Conservation (phyloP, 345 rosid genomes). For the Moricandia arvensis region DNA sequence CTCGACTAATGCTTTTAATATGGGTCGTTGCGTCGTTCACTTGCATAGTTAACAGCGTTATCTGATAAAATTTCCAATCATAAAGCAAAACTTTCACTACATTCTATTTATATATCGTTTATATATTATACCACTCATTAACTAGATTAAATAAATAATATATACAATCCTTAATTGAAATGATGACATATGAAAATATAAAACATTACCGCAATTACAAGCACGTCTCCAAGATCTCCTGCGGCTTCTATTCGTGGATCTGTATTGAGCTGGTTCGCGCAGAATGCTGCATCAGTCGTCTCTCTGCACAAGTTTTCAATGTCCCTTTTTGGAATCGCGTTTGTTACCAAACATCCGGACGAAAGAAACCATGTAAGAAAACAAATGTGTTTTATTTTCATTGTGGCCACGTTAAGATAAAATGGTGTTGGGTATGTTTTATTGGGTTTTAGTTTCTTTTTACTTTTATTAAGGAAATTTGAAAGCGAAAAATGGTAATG, state of each 20-base stretch:
- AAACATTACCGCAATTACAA: not conserved
- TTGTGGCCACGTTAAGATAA: not conserved
- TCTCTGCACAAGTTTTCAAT: not conserved
- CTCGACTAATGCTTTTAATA: not conserved
- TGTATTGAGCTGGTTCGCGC: not conserved
- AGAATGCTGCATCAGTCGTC: not conserved
- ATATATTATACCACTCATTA: not conserved
- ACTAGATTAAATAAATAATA: not conserved
- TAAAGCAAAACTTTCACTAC: not conserved
- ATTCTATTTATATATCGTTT: not conserved
- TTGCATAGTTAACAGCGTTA: not conserved
- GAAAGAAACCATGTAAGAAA: not conserved
- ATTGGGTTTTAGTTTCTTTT: not conserved
- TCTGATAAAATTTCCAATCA: not conserved
- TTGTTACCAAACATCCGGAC: not conserved
- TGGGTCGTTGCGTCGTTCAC: constrained; percentile 1
- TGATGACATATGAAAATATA: not conserved
- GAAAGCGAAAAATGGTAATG: not conserved
- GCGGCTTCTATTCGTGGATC: constrained; percentile 2
- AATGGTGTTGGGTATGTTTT: not conserved
- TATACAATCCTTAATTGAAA: not conserved
- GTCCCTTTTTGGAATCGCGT: not conserved
- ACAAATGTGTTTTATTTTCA: not conserved
- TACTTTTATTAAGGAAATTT: not conserved
- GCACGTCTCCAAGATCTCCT: not conserved